Percentiles rank a stretch among this genome's conserved stretches.
These are phyloP conservation scores for Monosporozyma unispora DNA, from an alignment of 805 yeast genomes.

Conservation along the genomic window DNA sequence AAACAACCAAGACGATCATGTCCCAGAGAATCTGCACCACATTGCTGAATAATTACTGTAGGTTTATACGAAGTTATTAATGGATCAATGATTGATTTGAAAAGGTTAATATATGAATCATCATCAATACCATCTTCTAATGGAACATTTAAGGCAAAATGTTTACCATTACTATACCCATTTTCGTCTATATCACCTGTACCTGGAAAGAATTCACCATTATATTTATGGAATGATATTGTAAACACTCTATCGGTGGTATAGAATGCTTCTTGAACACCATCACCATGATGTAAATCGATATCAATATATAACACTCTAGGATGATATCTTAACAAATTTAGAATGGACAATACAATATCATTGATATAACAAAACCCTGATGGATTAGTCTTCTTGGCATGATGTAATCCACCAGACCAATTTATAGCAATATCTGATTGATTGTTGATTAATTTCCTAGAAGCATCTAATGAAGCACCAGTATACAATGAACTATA, in stretches of 20 bases:
- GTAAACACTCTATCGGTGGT: slow-evolving; percentile 90
- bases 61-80: slow-evolving; percentile 83
- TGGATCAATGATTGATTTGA: slow-evolving; percentile 80
- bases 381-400: slow-evolving; percentile 80
- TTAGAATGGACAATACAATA: slow-evolving; percentile 75
- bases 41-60: slow-evolving; percentile 90
- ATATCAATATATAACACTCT: slow-evolving; percentile 82
- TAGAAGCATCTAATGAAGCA: slow-evolving; percentile 84
- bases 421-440: slow-evolving; percentile 89
- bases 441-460: slow-evolving; percentile 69
- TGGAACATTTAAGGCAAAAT: slow-evolving; percentile 80
- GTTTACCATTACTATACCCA: slow-evolving; percentile 78
- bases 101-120: slow-evolving; percentile 38
- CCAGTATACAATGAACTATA: slow-evolving; percentile 78
- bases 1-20: slow-evolving; percentile 96
- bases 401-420: slow-evolving; percentile 92
- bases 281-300: slow-evolving; percentile 92
- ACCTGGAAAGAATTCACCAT: slow-evolving; percentile 88
- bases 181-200: slow-evolving; percentile 80
- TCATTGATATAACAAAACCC: slow-evolving; percentile 91
- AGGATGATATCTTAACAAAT: slow-evolving; percentile 71
- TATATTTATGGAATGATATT: slow-evolving; percentile 79
- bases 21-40: slow-evolving; percentile 96
- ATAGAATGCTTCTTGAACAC: slow-evolving; percentile 90
- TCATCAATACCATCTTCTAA: slow-evolving; percentile 92